Percentiles rank a stretch among this genome's conserved stretches.
Evolutionary conservation across 2,329 filamentous ascomycete genomes (phyloP).

Genomic region (Exserohilum turcica): DNA sequence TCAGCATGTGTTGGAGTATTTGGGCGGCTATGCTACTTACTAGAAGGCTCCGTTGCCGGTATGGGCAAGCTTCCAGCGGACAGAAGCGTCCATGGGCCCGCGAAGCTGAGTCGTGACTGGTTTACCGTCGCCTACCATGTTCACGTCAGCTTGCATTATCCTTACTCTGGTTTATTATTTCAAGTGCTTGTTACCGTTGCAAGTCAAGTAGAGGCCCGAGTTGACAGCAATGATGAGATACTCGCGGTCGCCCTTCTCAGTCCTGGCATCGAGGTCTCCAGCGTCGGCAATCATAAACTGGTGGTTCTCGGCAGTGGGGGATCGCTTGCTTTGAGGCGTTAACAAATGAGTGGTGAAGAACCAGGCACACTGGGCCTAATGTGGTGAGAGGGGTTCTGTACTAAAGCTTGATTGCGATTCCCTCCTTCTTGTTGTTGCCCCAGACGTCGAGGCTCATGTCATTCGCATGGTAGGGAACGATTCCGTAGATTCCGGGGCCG

Average conservation of each 20-base stretch:
- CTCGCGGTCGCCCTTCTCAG: constrained; percentile 8
- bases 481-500: constrained; percentile 4
- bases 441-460: constrained; percentile 1
- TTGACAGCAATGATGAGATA: constrained; percentile 5
- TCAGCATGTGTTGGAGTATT: neutral
- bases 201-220: constrained; percentile 4
- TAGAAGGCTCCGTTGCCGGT: neutral
- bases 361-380: neutral
- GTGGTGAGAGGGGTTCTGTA: neutral
- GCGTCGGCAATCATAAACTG: constrained; percentile 5
- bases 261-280: neutral
- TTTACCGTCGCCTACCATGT: neutral
- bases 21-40: neutral
- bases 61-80: constrained; percentile 1
- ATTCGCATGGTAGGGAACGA: neutral
- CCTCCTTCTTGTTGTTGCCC: neutral
- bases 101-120: neutral
- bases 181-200: neutral
- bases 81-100: neutral
- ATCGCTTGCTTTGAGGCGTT: neutral
- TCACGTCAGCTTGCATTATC: neutral
- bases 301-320: neutral
- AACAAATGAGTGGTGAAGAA: neutral
- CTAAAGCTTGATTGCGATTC: constrained; percentile 3
- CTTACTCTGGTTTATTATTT: too few species aligned